Evolutionary conservation across 2,329 filamentous ascomycete genomes (phyloP), one percentile per base, ranked within the genome.

Genomic region (Taxawa tesnikishii): DNA sequence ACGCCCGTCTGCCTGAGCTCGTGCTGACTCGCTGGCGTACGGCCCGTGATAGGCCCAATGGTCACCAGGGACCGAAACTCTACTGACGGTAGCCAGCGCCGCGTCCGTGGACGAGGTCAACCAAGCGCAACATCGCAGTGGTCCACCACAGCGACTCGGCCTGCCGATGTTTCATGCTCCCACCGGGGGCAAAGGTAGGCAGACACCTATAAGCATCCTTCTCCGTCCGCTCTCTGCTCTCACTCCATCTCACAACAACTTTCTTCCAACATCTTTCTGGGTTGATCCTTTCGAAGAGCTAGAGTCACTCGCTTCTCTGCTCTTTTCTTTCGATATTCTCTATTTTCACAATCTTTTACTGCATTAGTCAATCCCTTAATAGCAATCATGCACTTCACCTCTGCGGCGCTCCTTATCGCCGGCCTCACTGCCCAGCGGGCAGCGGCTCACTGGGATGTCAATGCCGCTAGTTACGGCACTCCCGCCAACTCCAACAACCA

Each of bases 401-500:
- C 37, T 34, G 46, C 47, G 34, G 39, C 39, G 37, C 43, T 71
- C 40, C 45, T 69, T 40, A 55, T 63, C 32, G 55, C 63, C 43
- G 60, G 63, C 41, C 50, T 67, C 28, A 54, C 51, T 40, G 50
- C 55, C 41, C 60, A 63, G 51, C 62, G 63, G 45, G 65, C 59
- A 42, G 50, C 60, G 28, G 65, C 60, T 40, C 49, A 43, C 46
- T 77, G 70, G 66, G 51, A 56, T 39, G 56, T 59, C 37, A 57
- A 63, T 41, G 62, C 65, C 34, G 48, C 56, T 29, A 55, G 65
- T 38, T 92, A 75, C 67, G 64, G 65, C 29, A 79, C 68, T 55
- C 83, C 84, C 9, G 59, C 62, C 37, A 84, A 82, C 67, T 74
- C 70, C 49, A 63, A 83, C 63, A 90, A 90, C 64, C 59, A 78